Percentiles rank a stretch among this genome's conserved stretches.
Conservation (phyloP, 805 yeast species). For the Pichia gijzeniarum region DNA sequence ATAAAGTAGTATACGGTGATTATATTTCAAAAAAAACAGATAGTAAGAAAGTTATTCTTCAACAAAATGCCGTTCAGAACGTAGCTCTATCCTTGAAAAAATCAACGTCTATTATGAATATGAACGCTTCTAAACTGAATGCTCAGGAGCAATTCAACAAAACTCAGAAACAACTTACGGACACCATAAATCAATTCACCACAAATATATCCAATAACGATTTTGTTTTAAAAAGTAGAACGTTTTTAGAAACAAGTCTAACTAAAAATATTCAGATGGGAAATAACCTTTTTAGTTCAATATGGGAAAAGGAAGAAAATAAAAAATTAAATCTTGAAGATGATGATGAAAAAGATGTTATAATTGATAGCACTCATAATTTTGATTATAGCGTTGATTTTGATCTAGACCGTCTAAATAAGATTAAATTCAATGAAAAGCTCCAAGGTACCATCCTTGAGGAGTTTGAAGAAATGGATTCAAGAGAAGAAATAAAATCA, state of each 20-base stretch:
- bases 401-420: slow-evolving; percentile 10
- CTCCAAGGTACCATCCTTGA: slow-evolving; percentile 9
- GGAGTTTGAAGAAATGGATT: slow-evolving; percentile 12
- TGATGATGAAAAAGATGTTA: slow-evolving; percentile 7
- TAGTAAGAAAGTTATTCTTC: background rate
- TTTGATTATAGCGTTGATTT: slow-evolving; percentile 23
- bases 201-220: slow-evolving; percentile 22
- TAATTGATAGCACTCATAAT: slow-evolving; percentile 18
- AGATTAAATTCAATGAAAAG: slow-evolving; percentile 6
- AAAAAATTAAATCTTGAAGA: background rate
- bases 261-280: slow-evolving; percentile 13
- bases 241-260: slow-evolving; percentile 23
- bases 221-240: slow-evolving; percentile 22
- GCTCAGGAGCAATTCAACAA: slow-evolving; percentile 5
- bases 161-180: slow-evolving; percentile 14
- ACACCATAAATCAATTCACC: slow-evolving; percentile 21
- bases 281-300: slow-evolving; percentile 14
- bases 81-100: slow-evolving; percentile 9
- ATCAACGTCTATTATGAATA: slow-evolving; percentile 14
- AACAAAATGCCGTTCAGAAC: background rate
- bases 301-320: slow-evolving; percentile 7
- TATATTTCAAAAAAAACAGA: background rate
- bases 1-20: background rate
- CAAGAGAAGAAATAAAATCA: slow-evolving; percentile 2
- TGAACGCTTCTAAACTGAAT: slow-evolving; percentile 5